Conservation (phyloP, 768 basidiomycete species). For the Austroboletus eburneus region DNA sequence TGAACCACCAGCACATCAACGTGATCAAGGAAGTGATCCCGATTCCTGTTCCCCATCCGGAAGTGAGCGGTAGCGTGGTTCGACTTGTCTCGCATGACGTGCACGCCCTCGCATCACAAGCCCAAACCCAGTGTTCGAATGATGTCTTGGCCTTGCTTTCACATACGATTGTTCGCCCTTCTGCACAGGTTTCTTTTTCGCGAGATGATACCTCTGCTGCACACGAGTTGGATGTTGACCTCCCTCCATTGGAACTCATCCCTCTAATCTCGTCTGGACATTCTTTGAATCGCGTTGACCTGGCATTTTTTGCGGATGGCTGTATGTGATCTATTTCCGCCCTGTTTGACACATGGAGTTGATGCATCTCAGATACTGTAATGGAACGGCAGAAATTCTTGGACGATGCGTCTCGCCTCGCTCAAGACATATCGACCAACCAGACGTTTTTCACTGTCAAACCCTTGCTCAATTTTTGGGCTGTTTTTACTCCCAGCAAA, state of each 20-base stretch:
- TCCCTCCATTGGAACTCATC: constrained; percentile 49
- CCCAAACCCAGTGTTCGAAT: constrained; percentile 22
- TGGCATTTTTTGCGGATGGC: constrained; percentile 76
- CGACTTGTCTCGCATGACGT: constrained; percentile 20
- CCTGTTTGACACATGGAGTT: background rate
- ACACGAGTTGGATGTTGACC: constrained; percentile 6
- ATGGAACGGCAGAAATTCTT: constrained; percentile 62
- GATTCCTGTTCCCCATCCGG: constrained; percentile 10
- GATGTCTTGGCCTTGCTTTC: constrained; percentile 13
- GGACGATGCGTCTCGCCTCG: constrained; percentile 60
- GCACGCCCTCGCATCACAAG: constrained; percentile 11
- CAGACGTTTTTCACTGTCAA: constrained; percentile 75
- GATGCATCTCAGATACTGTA: constrained; percentile 41
- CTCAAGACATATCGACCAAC: constrained; percentile 64
- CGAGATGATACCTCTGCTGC: background rate
- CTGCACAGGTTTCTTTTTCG: constrained; percentile 11
- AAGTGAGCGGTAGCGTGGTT: constrained; percentile 7
- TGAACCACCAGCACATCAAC: constrained; percentile 5
- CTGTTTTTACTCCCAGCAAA: constrained; percentile 68
- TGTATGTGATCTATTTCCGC: constrained; percentile 43
- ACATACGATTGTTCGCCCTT: background rate
- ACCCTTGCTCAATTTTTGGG: constrained; percentile 79
- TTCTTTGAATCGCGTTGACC: constrained; percentile 61
- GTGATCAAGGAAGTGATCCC: constrained; percentile 9
- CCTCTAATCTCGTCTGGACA: constrained; percentile 61